Percentiles rank a stretch among this genome's conserved stretches.
Evolutionary conservation across 2,329 filamentous ascomycete genomes (phyloP).

Genomic region (Paecilomyces formosus): DNA sequence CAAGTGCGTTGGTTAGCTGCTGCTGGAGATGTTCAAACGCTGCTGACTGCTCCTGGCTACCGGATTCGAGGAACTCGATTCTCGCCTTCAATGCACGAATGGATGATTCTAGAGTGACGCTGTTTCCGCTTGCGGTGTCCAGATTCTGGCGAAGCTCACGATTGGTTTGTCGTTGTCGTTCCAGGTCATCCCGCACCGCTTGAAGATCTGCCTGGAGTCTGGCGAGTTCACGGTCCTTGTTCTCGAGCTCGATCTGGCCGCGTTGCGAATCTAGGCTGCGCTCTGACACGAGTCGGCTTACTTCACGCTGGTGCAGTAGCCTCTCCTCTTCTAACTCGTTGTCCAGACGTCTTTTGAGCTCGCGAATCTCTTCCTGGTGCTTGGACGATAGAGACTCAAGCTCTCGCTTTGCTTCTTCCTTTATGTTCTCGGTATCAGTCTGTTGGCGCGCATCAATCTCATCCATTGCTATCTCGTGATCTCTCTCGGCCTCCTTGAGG

Average conservation of each 20-base stretch:
- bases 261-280: conserved; percentile 31
- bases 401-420: conserved; percentile 43
- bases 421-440: conserved; percentile 32
- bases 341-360: conserved; percentile 55
- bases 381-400: conserved; percentile 51
- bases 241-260: conserved; percentile 39
- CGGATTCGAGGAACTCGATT: conserved; percentile 83
- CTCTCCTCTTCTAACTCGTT: conserved; percentile 60
- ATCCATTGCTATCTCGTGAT: conserved; percentile 45
- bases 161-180: conserved; percentile 57
- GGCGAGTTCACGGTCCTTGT: conserved; percentile 48
- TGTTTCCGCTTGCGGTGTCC: conserved; percentile 53
- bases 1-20: conserved; percentile 69
- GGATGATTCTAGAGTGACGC: conserved; percentile 63
- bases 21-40: conserved; percentile 76
- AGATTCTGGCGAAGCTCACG: conserved; percentile 52
- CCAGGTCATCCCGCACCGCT: conserved; percentile 41
- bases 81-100: conserved; percentile 71
- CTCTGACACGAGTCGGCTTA: conserved; percentile 28
- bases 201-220: conserved; percentile 34
- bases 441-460: conserved; percentile 47
- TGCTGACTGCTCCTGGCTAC: conserved; percentile 80
- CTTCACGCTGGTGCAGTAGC: conserved; percentile 27
- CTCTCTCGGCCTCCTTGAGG: conserved; percentile 46
- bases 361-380: conserved; percentile 62